A percentile compares a stretch with the other conserved stretches of the same genome.
These are phyloP conservation scores for Corchorus capsularis DNA, from an alignment of 345 rosid species.

Conservation along the genomic window DNA sequence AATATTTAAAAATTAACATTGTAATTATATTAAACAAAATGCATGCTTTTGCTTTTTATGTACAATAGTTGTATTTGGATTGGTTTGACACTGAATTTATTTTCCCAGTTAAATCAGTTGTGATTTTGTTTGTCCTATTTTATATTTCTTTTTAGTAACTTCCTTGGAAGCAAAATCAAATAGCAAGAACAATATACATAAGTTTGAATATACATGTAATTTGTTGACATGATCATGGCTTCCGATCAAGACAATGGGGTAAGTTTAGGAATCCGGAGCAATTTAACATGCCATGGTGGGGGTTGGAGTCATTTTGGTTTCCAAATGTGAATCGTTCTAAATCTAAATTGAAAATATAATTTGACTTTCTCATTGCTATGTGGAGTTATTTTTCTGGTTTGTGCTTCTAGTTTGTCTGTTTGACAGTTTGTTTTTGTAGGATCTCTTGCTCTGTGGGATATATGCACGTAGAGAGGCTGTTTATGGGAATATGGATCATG, in stretches of 20 bases:
- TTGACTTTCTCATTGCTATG: background rate
- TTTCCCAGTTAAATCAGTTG: background rate
- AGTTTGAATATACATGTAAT: too few relatives aligned
- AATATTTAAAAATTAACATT: background rate
- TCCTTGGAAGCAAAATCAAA: slow-evolving; percentile 4
- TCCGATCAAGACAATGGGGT: background rate
- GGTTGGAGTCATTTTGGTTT: background rate
- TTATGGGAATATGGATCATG: slow-evolving; percentile 77
- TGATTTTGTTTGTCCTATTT: background rate
- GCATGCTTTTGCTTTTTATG: slow-evolving; percentile 2
- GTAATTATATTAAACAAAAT: background rate
- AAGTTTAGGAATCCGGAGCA: slow-evolving; percentile 6
- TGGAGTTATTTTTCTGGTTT: slow-evolving; percentile 5
- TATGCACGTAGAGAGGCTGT: slow-evolving; percentile 92
- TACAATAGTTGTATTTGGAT: background rate
- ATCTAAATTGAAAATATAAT: background rate
- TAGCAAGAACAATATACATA: background rate
- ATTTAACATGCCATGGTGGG: background rate
- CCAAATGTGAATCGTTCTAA: background rate
- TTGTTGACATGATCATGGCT: background rate
- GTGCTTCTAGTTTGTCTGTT: background rate
- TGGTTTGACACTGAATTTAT: background rate
- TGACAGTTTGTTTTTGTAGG: slow-evolving; percentile 46
- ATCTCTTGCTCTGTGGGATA: slow-evolving; percentile 90
- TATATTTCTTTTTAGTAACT: background rate